Conservation (phyloP, 2,329 filamentous ascomycete species). For the Fusarium penzigii region DNA sequence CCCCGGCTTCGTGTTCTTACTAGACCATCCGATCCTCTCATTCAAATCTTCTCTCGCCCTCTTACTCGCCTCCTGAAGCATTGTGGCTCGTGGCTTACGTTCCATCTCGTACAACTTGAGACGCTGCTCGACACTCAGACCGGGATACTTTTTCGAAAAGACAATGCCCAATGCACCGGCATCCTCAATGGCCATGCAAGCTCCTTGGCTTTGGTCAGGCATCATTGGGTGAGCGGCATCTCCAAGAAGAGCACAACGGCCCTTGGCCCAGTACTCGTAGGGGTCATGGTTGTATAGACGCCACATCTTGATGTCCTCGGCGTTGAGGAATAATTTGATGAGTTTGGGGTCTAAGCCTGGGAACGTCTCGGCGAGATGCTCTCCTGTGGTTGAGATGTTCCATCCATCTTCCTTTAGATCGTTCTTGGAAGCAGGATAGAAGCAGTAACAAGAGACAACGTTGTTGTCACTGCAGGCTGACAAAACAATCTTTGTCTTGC, state of each 20-base stretch:
- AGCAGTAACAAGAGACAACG: slow-evolving; percentile 65
- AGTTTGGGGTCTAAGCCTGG: slow-evolving; percentile 58
- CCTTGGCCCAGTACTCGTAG: slow-evolving; percentile 53
- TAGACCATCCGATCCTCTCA: slow-evolving; percentile 30
- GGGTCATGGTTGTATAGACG: slow-evolving; percentile 47
- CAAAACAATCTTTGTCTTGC: slow-evolving; percentile 63
- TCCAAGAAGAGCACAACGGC: slow-evolving; percentile 54
- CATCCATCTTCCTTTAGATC: slow-evolving; percentile 59
- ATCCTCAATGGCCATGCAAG: slow-evolving; percentile 67
- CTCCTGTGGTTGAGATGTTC: slow-evolving; percentile 50
- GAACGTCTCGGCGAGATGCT: slow-evolving; percentile 58
- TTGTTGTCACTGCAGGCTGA: slow-evolving; percentile 64
- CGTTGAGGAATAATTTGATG: slow-evolving; percentile 53
- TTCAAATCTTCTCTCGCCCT: slow-evolving; percentile 56
- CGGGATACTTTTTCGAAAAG: slow-evolving; percentile 45
- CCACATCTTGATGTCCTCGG: slow-evolving; percentile 63
- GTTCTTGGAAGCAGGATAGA: slow-evolving; percentile 60
- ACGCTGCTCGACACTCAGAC: slow-evolving; percentile 42
- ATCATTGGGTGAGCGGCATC: slow-evolving; percentile 69
- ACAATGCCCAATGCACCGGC: slow-evolving; percentile 60
- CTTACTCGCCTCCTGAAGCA: slow-evolving; percentile 52
- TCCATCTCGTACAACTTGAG: slow-evolving; percentile 51
- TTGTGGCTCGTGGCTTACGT: slow-evolving; percentile 49
- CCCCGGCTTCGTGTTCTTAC: slow-evolving; percentile 48
- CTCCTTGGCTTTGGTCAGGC: slow-evolving; percentile 67